A percentile compares a stretch with the other conserved stretches of the same genome.
These are phyloP conservation scores for Trametes versicolor DNA, from an alignment of 1,284 basidiomycete genomes.

Conservation along the genomic window DNA sequence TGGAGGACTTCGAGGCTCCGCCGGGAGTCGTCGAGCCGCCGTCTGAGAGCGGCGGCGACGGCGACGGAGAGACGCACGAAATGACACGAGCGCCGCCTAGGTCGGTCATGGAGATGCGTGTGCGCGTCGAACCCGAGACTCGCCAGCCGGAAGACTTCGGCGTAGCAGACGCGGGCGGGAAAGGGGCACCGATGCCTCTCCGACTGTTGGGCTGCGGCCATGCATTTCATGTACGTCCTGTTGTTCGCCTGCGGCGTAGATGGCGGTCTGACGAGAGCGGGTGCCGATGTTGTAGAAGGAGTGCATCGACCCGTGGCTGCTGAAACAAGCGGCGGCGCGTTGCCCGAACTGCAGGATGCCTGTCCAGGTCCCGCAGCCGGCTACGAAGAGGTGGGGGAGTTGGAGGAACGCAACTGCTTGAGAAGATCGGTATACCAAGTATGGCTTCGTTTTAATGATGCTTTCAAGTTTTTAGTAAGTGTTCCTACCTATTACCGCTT, in stretches of 20 bases:
- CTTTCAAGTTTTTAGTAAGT: too few relatives aligned
- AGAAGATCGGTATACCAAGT: neutral
- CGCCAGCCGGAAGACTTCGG: neutral
- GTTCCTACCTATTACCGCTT: too few relatives aligned
- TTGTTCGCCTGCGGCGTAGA: slow-evolving; percentile 15
- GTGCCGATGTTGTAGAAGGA: slow-evolving; percentile 58
- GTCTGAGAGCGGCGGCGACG: slow-evolving; percentile 10
- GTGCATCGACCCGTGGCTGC: slow-evolving; percentile 78
- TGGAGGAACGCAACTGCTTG: neutral
- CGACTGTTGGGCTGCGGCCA: slow-evolving; percentile 76
- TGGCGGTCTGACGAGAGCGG: neutral
- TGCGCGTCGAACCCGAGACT: slow-evolving; percentile 14
- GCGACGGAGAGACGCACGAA: slow-evolving; percentile 17
- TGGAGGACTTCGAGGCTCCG: slow-evolving; percentile 80
- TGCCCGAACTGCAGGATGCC: slow-evolving; percentile 75
- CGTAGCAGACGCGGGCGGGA: slow-evolving; percentile 47
- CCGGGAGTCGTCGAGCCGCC: slow-evolving; percentile 45
- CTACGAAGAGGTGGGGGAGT: neutral
- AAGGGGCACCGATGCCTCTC: slow-evolving; percentile 71
- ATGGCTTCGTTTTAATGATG: too few relatives aligned
- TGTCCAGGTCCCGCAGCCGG: slow-evolving; percentile 42
- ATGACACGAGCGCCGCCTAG: slow-evolving; percentile 17
- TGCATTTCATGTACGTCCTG: slow-evolving; percentile 74
- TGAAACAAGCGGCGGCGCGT: slow-evolving; percentile 71
- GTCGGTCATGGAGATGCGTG: slow-evolving; percentile 41